Evolutionary conservation across 2,329 filamentous ascomycete genomes (phyloP).

Genomic region (Hypomyces rosellus): DNA sequence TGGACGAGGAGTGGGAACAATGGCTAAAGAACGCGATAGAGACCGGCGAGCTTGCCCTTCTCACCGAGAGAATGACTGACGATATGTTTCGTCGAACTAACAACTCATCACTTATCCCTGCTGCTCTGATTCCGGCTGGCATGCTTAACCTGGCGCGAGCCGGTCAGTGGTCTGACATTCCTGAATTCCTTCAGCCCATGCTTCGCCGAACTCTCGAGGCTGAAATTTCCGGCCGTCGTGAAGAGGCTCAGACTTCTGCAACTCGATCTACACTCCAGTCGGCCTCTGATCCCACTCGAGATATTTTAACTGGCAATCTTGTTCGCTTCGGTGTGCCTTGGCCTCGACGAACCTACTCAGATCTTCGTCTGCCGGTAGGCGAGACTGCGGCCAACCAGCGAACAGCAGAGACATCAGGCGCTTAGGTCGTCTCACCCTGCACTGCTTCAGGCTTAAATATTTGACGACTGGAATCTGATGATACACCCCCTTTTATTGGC

Average conservation of each 20-base stretch:
- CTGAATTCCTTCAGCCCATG: slow-evolving; percentile 47
- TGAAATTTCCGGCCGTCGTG: slow-evolving; percentile 22
- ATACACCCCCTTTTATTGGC: slow-evolving; percentile 5
- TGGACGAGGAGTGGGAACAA: slow-evolving; percentile 69
- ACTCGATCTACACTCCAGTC: slow-evolving; percentile 1
- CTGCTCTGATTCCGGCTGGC: slow-evolving; percentile 41
- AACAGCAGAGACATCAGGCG: slow-evolving; percentile 16
- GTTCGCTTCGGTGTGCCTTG: slow-evolving; percentile 1
- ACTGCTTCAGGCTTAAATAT: not conserved
- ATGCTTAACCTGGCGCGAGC: slow-evolving; percentile 50
- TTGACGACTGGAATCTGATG: slow-evolving; percentile 1
- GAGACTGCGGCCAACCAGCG: slow-evolving; percentile 22
- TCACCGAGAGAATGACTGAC: slow-evolving; percentile 37
- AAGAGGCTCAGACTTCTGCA: slow-evolving; percentile 3
- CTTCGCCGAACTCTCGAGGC: slow-evolving; percentile 42
- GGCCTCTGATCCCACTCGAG: slow-evolving; percentile 7
- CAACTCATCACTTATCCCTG: slow-evolving; percentile 21
- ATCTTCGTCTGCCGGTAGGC: slow-evolving; percentile 35
- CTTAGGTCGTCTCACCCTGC: not conserved
- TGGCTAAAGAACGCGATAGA: slow-evolving; percentile 67
- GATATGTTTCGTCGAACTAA: slow-evolving; percentile 27
- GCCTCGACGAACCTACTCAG: slow-evolving; percentile 23
- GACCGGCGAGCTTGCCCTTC: slow-evolving; percentile 47
- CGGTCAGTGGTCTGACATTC: slow-evolving; percentile 53
- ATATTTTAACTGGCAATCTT: not conserved